phyloP scores from a whole-genome alignment of 192 early-diverging fungal genomes.

The Backusella morwellensis region DNA sequence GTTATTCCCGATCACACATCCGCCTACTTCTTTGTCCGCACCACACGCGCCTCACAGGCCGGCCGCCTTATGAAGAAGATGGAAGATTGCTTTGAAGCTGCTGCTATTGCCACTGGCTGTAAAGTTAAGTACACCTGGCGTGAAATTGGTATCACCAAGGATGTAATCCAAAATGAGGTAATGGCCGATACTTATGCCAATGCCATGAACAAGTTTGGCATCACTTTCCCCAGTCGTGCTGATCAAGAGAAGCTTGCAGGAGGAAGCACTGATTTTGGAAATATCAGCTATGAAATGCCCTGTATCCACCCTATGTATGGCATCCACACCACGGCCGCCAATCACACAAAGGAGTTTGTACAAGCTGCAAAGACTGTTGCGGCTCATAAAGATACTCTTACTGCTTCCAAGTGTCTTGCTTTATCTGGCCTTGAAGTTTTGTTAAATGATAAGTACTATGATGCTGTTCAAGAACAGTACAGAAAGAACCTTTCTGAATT shows the following conservation, averaged over 20 bases:
- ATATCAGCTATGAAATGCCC: conserved; percentile 64
- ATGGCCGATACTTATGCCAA: conserved; percentile 34
- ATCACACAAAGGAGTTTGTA: conserved; percentile 66
- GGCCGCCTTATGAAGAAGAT: conserved; percentile 48
- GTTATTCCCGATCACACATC: conserved; percentile 68
- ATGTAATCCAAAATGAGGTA: conserved; percentile 46
- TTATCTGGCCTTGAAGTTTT: conserved; percentile 47
- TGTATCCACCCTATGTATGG: conserved; percentile 35
- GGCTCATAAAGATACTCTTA: conserved; percentile 58
- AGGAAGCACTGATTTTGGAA: conserved; percentile 69
- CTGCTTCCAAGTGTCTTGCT: conserved; percentile 53
- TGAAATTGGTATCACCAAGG: conserved; percentile 31
- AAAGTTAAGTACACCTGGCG: conserved; percentile 52
- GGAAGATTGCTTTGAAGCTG: conserved; percentile 56
- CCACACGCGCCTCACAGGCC: conserved; percentile 47
- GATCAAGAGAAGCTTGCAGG: conserved; percentile 23
- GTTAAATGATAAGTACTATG: conserved; percentile 44
- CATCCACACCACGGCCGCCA: conserved; percentile 51
- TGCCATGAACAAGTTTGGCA: conserved; percentile 40
- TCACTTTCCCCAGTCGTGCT: conserved; percentile 18
- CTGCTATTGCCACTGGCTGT: conserved; percentile 68
- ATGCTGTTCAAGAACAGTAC: conserved; percentile 41
- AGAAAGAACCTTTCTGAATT: conserved; percentile 11
- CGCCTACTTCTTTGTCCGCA: conserved; percentile 58
- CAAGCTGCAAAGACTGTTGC: conserved; percentile 49